Base-by-base conservation (phyloP, 2,329 filamentous ascomycete genomes). In the Stagonosporopsis vannaccii region DNA sequence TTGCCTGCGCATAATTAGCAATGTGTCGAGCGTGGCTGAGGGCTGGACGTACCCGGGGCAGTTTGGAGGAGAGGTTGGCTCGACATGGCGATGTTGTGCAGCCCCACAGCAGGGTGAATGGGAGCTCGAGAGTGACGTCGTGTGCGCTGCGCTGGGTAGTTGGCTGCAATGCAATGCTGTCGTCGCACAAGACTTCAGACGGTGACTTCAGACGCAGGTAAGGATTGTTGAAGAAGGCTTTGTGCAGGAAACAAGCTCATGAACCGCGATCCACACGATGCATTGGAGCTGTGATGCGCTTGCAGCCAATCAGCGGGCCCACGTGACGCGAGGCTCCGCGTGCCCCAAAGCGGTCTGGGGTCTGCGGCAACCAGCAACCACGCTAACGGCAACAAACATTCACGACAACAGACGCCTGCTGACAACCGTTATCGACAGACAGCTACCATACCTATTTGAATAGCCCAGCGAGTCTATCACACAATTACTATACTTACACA, bases 21-120 rank as follows among this genome's bases (percentile, higher is more conserved):
- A 5, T n/a, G 26, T 33, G 44, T 9, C 4, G 28, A 9, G 19
- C 33, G 46, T 51, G 37, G 46, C 48, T 23, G 23, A 13, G 30
- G 37, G 28, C 8, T 1, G 41, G 55, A 72, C 83, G 68, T 84
- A 96, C 93, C 93, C 64, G 92, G 93, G 48, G 93, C 90, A 48
- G 92, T 94, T 76, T 97, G 93, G 67, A 99, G 91, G 56, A 99
- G 90, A 73, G 95, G 95, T 81, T 97, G 94, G 76, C 89, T 92
- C 63, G 95, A 99, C 95, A 99, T 98, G 72, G 64, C 84, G 75
- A 60, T 32, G 37, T 47, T 56, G 30, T 42, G 36, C 32, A 32
- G 51, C 56, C 58, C 63, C 59, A 51, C 66, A 58, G 56, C 49
- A 43, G 25, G 25, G 43, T 51, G 52, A 51, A 60, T 33, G 33